phyloP scores from a whole-genome alignment of 2,329 filamentous ascomycete species.

The Ophidiomyces ophidiicola region DNA sequence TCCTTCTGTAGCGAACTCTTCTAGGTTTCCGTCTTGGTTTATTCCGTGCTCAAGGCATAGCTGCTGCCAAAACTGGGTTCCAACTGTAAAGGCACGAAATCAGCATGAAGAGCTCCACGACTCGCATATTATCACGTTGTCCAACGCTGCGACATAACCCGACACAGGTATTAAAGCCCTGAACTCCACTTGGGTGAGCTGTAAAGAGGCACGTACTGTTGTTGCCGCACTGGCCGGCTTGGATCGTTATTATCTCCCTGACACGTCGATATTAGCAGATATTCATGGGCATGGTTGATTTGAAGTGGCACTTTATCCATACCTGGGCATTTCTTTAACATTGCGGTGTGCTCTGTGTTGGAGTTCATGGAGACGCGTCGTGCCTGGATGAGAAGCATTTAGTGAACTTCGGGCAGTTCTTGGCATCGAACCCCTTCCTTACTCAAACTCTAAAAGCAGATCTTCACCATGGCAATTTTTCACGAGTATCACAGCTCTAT shows the following conservation, averaged over 20 bases:
- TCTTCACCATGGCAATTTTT: too few species aligned
- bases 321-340: slow-evolving; percentile 10
- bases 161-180: background rate
- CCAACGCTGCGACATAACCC: too few species aligned
- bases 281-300: background rate
- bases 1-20: slow-evolving; percentile 94
- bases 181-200: background rate
- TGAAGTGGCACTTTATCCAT: background rate
- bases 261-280: background rate
- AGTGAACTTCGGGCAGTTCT: too few species aligned
- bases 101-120: background rate
- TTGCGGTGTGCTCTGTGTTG: slow-evolving; percentile 1
- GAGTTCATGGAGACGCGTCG: slow-evolving; percentile 7
- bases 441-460: too few species aligned
- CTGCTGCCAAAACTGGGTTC: slow-evolving; percentile 98
- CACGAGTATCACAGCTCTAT: too few species aligned
- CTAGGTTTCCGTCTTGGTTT: slow-evolving; percentile 89
- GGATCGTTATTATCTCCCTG: slow-evolving; percentile 98
- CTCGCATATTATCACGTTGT: background rate
- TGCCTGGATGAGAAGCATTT: background rate
- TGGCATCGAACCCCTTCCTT: too few species aligned
- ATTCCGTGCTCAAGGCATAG: slow-evolving; percentile 97
- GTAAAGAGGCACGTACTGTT: slow-evolving; percentile 58
- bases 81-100: slow-evolving; percentile 46
- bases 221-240: slow-evolving; percentile 98